Percentiles rank a stretch among this genome's conserved stretches.
These are phyloP conservation scores for Paraphaeosphaeria sporulosa DNA, from an alignment of 2,329 filamentous ascomycete genomes.

Conservation along the genomic window DNA sequence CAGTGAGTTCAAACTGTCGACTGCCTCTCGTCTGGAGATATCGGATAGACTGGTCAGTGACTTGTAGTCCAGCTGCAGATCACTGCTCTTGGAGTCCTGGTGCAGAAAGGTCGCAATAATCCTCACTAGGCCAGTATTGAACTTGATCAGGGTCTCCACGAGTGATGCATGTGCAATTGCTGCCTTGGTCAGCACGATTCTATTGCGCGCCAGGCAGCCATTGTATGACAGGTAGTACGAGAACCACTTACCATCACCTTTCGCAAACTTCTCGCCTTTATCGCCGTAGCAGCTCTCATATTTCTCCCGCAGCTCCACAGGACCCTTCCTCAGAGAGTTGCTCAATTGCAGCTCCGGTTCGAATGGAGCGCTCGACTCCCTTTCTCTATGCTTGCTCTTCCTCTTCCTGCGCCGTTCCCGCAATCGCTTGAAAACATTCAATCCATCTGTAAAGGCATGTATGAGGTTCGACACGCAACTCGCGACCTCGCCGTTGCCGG, in stretches of 20 bases:
- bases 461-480: conserved; percentile 52
- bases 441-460: conserved; percentile 54
- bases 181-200: conserved; percentile 24
- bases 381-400: conserved; percentile 29
- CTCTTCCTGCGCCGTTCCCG: conserved; percentile 44
- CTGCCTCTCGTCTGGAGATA: conserved; percentile 53
- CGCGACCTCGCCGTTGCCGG: conserved; percentile 37
- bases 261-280: conserved; percentile 50
- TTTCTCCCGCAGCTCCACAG: conserved; percentile 52
- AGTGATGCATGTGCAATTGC: conserved; percentile 57
- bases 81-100: conserved; percentile 41
- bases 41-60: conserved; percentile 57
- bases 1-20: conserved; percentile 52
- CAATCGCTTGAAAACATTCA: conserved; percentile 55
- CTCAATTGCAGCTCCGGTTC: conserved; percentile 50
- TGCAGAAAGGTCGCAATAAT: conserved; percentile 56
- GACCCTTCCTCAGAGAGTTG: conserved; percentile 51
- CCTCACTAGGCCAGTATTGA: conserved; percentile 57
- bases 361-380: conserved; percentile 27
- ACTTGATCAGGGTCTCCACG: conserved; percentile 54
- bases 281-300: conserved; percentile 50
- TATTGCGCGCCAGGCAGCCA: background rate
- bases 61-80: conserved; percentile 52
- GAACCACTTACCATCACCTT: conserved; percentile 53
- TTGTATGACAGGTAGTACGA: background rate